Conservation (phyloP, 1,284 basidiomycete species). For the Malassezia japonica region DNA sequence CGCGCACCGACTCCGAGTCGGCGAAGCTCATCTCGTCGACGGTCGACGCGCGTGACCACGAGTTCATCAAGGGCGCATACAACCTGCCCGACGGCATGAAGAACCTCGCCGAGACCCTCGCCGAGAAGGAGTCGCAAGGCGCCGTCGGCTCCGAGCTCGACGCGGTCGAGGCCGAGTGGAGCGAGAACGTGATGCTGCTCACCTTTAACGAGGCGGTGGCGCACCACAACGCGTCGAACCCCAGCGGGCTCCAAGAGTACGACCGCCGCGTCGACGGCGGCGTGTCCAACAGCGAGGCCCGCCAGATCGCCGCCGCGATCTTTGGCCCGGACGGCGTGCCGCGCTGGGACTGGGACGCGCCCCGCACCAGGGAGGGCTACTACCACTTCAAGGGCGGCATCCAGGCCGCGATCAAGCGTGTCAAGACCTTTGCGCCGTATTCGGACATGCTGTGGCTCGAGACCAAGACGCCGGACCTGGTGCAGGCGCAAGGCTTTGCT, state of each 20-base stretch:
- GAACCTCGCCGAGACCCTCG: conserved; percentile 40
- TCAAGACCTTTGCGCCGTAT: conserved; percentile 60
- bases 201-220: conserved; percentile 74
- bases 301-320: conserved; percentile 63
- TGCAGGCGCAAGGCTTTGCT: conserved; percentile 70
- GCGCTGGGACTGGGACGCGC: conserved; percentile 84
- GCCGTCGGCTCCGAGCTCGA: conserved; percentile 36
- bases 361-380: conserved; percentile 82
- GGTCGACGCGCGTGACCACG: conserved; percentile 64
- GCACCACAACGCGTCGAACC: conserved; percentile 35
- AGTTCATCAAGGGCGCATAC: conserved; percentile 47
- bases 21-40: conserved; percentile 74
- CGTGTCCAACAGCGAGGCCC: conserved; percentile 66
- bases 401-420: conserved; percentile 71
- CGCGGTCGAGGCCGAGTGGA: conserved; percentile 43
- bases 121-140: conserved; percentile 33
- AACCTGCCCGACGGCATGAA: conserved; percentile 32
- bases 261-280: conserved; percentile 58
- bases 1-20: conserved; percentile 84
- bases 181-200: conserved; percentile 50
- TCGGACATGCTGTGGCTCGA: conserved; percentile 57
- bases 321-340: conserved; percentile 57
- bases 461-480: conserved; percentile 72
- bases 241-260: conserved; percentile 51
- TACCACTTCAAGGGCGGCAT: conserved; percentile 80